Percentiles rank a stretch among this genome's conserved stretches.
These are phyloP conservation scores for Penicillium riverlandense DNA, from an alignment of 495 filamentous ascomycete species.

Conservation along the genomic window DNA sequence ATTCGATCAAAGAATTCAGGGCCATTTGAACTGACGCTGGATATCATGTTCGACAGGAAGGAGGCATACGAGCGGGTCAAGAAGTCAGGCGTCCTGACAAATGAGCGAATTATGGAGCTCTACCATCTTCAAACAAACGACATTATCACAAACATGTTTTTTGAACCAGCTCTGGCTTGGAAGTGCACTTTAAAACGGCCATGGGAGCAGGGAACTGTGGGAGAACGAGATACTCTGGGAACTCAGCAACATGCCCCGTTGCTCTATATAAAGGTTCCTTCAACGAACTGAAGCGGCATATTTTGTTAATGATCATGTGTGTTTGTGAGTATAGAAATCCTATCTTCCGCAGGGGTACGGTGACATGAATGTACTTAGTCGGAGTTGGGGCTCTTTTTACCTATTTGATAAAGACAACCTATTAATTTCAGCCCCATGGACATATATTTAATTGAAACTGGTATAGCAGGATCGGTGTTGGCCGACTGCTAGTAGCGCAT, in stretches of 20 bases:
- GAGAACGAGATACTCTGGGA: conserved; percentile 6
- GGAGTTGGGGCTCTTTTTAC: conserved; percentile 25
- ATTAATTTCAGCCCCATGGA: conserved; percentile 30
- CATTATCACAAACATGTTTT: conserved; percentile 33
- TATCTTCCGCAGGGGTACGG: conserved; percentile 16
- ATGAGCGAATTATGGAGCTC: conserved; percentile 17
- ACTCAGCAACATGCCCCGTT: conserved; percentile 6
- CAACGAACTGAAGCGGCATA: conserved; percentile 7
- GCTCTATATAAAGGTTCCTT: conserved; percentile 28
- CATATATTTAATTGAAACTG: conserved; percentile 18
- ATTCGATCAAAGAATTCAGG: conserved; percentile 46
- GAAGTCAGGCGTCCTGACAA: conserved; percentile 21
- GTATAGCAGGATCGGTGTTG: too few species aligned
- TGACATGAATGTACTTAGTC: conserved; percentile 23
- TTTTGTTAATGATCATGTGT: too few species aligned
- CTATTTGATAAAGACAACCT: conserved; percentile 21
- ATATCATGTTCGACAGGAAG: conserved; percentile 37
- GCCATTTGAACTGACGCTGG: conserved; percentile 44
- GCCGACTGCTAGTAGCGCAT: too few species aligned
- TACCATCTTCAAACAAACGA: conserved; percentile 25
- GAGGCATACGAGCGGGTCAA: conserved; percentile 27
- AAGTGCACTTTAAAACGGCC: conserved; percentile 34
- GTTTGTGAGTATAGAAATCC: too few species aligned
- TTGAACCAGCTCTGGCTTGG: conserved; percentile 34
- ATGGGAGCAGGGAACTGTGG: conserved; percentile 3